These are phyloP conservation scores for Oidiodendron maius DNA, from an alignment of 495 filamentous ascomycete species.

Conservation along the genomic window DNA sequence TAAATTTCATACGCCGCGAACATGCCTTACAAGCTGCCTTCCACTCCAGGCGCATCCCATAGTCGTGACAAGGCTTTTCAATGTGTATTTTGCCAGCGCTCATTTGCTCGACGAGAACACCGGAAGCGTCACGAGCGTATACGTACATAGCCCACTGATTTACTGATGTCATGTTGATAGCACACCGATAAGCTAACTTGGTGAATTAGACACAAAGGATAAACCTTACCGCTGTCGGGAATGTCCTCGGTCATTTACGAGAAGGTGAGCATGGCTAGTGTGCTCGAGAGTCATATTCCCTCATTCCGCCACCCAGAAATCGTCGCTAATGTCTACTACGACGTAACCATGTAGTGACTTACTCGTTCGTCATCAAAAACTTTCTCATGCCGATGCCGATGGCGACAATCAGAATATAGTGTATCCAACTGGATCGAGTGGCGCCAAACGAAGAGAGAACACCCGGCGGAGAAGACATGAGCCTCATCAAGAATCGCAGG, in stretches of 20 bases:
- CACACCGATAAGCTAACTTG: too few species aligned
- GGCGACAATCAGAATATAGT: neutral
- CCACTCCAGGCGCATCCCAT: neutral
- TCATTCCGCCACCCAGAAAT: neutral
- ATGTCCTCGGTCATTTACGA: conserved; percentile 50
- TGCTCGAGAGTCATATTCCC: conserved; percentile 2
- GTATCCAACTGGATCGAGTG: neutral
- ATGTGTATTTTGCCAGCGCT: neutral
- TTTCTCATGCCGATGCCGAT: conserved; percentile 50
- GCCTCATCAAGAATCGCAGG: neutral
- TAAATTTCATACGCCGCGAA: too few species aligned
- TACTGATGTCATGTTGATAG: too few species aligned
- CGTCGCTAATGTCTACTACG: too few species aligned
- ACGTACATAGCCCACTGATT: conserved; percentile 32
- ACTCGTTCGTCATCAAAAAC: conserved; percentile 66
- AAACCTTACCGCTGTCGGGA: conserved; percentile 45
- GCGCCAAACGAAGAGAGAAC: neutral
- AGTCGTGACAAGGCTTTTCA: neutral
- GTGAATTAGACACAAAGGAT: conserved; percentile 41
- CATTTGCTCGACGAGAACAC: conserved; percentile 40
- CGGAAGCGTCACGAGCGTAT: conserved; percentile 54
- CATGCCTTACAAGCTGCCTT: neutral
- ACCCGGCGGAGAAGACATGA: neutral
- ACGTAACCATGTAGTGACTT: conserved; percentile 56
- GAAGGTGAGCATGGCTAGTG: conserved; percentile 35